Evolutionary conservation across 495 filamentous ascomycete genomes (phyloP).

Genomic region (Polyplosphaeria fusca): DNA sequence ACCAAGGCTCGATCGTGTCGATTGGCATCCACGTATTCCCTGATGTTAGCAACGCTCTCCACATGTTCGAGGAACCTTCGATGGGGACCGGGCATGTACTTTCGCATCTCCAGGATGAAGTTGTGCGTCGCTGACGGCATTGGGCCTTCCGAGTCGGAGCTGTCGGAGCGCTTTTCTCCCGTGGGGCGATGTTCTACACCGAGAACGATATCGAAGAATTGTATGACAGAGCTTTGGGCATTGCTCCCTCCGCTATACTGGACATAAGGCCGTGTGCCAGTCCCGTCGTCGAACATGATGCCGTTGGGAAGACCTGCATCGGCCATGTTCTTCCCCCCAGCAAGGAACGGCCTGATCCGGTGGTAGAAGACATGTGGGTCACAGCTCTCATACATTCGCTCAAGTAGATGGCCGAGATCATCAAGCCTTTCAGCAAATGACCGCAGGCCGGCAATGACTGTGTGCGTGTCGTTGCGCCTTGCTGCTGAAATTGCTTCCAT

Average conservation of each 20-base stretch:
- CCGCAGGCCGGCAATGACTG: slow-evolving; percentile 71
- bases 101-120: slow-evolving; percentile 94
- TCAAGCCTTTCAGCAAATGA: slow-evolving; percentile 83
- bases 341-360: slow-evolving; percentile 87
- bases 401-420: slow-evolving; percentile 69
- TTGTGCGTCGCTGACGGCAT: slow-evolving; percentile 64
- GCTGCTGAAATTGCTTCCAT: slow-evolving; percentile 82
- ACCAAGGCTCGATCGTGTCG: slow-evolving; percentile 60
- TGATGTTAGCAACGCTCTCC: slow-evolving; percentile 78
- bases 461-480: slow-evolving; percentile 60
- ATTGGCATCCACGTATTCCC: slow-evolving; percentile 71
- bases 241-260: slow-evolving; percentile 90
- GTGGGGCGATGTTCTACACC: slow-evolving; percentile 91
- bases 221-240: slow-evolving; percentile 89
- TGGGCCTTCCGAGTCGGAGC: slow-evolving; percentile 44
- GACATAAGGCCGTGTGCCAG: slow-evolving; percentile 60
- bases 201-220: slow-evolving; percentile 91
- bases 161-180: slow-evolving; percentile 54
- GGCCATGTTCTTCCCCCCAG: slow-evolving; percentile 94
- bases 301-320: slow-evolving; percentile 86
- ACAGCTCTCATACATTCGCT: slow-evolving; percentile 88
- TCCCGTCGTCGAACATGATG: slow-evolving; percentile 79
- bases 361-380: slow-evolving; percentile 93
- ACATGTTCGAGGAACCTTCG: slow-evolving; percentile 83
- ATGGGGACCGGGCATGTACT: slow-evolving; percentile 93